Percentiles rank a stretch among this genome's conserved stretches.
Evolutionary conservation across 2,329 filamentous ascomycete species (phyloP).

Genomic region (Pseudocercospora cruenta): DNA sequence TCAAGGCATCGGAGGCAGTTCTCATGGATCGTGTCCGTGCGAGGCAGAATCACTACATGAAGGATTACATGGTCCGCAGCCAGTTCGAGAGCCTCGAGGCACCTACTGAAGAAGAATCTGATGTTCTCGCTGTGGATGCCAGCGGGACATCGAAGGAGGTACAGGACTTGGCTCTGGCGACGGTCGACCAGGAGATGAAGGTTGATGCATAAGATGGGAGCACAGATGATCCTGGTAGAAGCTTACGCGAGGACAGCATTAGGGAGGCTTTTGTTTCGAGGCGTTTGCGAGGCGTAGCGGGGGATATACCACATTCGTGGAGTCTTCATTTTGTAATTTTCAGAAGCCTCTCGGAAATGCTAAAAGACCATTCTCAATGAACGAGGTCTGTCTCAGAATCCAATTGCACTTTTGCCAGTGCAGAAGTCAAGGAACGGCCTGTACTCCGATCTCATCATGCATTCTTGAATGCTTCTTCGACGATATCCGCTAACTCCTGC

Average conservation of each 20-base stretch:
- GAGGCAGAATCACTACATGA: constrained; percentile 91
- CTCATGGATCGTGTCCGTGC: constrained; percentile 74
- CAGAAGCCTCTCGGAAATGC: not conserved
- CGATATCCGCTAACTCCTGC: constrained; percentile 63
- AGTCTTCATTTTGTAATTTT: not conserved
- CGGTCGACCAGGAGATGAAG: constrained; percentile 44
- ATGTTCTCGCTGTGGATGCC: constrained; percentile 53
- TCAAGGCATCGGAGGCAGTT: constrained; percentile 74
- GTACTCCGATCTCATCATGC: constrained; percentile 1
- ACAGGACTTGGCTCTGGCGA: constrained; percentile 42
- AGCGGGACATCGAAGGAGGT: constrained; percentile 47
- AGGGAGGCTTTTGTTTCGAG: not conserved
- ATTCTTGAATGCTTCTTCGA: constrained; percentile 46
- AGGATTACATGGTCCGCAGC: constrained; percentile 89
- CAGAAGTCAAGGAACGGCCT: not conserved
- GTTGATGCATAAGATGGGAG: constrained; percentile 12
- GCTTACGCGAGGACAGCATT: not conserved
- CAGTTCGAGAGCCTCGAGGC: constrained; percentile 88
- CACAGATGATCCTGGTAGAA: not conserved
- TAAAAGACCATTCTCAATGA: not conserved
- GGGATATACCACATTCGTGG: constrained; percentile 15
- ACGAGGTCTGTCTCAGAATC: not conserved
- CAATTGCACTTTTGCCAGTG: not conserved
- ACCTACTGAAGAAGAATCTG: constrained; percentile 62
- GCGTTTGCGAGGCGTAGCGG: constrained; percentile 10